These are phyloP conservation scores for Vachellia collinsii DNA, from an alignment of 306 rosid species.

Conservation along the genomic window DNA sequence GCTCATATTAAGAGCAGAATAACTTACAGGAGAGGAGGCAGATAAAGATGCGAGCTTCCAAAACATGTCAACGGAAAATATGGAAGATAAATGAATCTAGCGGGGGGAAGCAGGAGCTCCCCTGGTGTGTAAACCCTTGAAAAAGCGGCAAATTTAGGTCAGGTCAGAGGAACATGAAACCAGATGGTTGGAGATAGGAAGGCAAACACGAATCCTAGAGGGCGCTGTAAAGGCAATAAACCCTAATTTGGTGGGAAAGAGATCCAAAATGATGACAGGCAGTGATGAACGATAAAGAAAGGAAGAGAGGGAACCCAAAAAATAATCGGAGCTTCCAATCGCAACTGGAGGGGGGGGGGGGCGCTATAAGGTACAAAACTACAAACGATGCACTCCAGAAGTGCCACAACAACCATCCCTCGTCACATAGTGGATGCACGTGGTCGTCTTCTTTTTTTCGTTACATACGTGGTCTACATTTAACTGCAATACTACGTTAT, in stretches of 20 bases:
- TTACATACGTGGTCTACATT: neutral
- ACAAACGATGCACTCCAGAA: constrained; percentile 36
- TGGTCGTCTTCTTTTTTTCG: neutral
- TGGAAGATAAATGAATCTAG: constrained; percentile 24
- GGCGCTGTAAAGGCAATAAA: constrained; percentile 50
- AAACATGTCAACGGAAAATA: constrained; percentile 63
- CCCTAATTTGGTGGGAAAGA: constrained; percentile 77
- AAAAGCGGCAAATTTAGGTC: constrained; percentile 39
- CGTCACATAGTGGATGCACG: constrained; percentile 17
- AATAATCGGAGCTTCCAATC: constrained; percentile 33
- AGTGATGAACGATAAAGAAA: constrained; percentile 66
- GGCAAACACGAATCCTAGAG: constrained; percentile 17
- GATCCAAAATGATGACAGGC: constrained; percentile 62
- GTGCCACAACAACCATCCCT: constrained; percentile 46
- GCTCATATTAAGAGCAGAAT: constrained; percentile 1
- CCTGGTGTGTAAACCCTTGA: constrained; percentile 68
- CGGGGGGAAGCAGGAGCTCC: constrained; percentile 43
- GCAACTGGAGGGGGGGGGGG: constrained; percentile 30
- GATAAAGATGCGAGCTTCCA: constrained; percentile 97
- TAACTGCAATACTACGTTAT: neutral
- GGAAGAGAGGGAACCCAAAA: constrained; percentile 36
- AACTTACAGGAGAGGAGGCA: constrained; percentile 92
- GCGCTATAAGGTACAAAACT: constrained; percentile 42
- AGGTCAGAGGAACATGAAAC: constrained; percentile 3
- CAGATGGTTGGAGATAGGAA: constrained; percentile 37